Percentiles rank a stretch among this genome's conserved stretches.
Conservation (phyloP, 2,329 filamentous ascomycete genomes). For the Teratosphaeria gauchensis region DNA sequence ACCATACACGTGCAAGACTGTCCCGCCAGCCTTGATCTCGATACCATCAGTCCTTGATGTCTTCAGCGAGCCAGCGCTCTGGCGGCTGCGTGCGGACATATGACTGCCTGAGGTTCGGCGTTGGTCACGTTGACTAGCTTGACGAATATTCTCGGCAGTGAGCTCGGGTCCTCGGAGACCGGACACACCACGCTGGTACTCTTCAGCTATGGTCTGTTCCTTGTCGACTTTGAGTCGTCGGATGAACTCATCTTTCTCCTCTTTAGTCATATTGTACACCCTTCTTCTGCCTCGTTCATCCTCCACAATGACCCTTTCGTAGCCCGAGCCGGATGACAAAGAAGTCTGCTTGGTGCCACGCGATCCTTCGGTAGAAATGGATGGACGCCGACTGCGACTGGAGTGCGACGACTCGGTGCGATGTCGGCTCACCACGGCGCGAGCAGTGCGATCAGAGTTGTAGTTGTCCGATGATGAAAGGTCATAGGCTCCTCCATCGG, state of each 20-base stretch:
- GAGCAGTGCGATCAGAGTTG: constrained; percentile 18
- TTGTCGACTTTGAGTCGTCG: constrained; percentile 10
- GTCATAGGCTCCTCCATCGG: constrained; percentile 12
- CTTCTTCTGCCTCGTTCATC: constrained; percentile 17
- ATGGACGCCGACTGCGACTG: constrained; percentile 23
- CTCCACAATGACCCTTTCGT: constrained; percentile 16
- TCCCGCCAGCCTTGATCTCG: constrained; percentile 17
- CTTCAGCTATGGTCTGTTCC: constrained; percentile 11
- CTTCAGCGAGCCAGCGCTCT: constrained; percentile 15
- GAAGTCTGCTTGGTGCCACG: constrained; percentile 22
- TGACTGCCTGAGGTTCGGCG: constrained; percentile 10
- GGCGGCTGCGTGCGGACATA: constrained; percentile 19
- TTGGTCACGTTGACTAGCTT: constrained; percentile 8
- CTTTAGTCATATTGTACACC: constrained; percentile 16
- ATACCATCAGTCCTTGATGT: constrained; percentile 12
- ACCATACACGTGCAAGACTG: constrained; percentile 19
- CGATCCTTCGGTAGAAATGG: constrained; percentile 21
- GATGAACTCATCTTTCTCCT: constrained; percentile 13
- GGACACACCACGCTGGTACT: constrained; percentile 17
- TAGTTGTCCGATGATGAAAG: constrained; percentile 14
- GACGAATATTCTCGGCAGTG: constrained; percentile 22
- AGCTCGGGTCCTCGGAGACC: constrained; percentile 13
- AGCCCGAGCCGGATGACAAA: constrained; percentile 13
- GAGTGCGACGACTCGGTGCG: constrained; percentile 10
- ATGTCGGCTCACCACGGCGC: constrained; percentile 11